phyloP scores from a whole-genome alignment of 805 yeast genomes.

The Starmerella kuoi region DNA sequence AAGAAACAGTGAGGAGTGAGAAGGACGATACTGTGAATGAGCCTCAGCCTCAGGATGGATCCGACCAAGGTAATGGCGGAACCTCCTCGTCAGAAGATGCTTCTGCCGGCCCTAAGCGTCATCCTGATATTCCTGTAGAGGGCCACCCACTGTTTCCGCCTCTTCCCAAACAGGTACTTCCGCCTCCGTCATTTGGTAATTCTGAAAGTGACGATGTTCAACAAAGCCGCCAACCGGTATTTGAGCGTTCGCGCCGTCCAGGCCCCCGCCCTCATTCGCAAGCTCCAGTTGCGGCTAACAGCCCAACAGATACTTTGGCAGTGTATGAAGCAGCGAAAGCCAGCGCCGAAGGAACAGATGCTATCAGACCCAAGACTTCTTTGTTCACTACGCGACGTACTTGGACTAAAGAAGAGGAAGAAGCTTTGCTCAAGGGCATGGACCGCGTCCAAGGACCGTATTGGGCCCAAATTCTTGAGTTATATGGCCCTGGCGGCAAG shows the following conservation, averaged over 20 bases:
- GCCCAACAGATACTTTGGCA: constrained; percentile 21
- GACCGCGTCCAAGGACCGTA: constrained; percentile 71
- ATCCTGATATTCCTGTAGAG: constrained; percentile 6
- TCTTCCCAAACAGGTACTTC: constrained; percentile 18
- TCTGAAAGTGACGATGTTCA: neutral
- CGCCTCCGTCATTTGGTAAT: constrained; percentile 6
- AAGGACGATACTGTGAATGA: neutral
- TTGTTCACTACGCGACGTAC: constrained; percentile 40
- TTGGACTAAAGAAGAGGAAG: constrained; percentile 86
- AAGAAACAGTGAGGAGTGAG: neutral
- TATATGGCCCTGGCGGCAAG: constrained; percentile 91
- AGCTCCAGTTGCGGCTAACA: constrained; percentile 3
- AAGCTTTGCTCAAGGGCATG: constrained; percentile 67
- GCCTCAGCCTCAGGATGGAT: neutral
- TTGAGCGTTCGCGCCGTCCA: constrained; percentile 6
- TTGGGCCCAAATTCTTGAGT: constrained; percentile 81
- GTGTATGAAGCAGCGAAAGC: constrained; percentile 25
- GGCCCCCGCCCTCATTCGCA: constrained; percentile 10
- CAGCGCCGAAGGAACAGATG: constrained; percentile 22
- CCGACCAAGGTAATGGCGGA: neutral
- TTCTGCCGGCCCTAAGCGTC: neutral
- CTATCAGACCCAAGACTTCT: constrained; percentile 18
- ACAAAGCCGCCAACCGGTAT: neutral
- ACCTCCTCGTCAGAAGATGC: neutral
- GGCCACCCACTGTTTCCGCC: constrained; percentile 21